Evolutionary conservation across 164 flowering plant species (phyloP), one percentile per base, ranked within the genome.

Genomic region (Nymphaea colorata): DNA sequence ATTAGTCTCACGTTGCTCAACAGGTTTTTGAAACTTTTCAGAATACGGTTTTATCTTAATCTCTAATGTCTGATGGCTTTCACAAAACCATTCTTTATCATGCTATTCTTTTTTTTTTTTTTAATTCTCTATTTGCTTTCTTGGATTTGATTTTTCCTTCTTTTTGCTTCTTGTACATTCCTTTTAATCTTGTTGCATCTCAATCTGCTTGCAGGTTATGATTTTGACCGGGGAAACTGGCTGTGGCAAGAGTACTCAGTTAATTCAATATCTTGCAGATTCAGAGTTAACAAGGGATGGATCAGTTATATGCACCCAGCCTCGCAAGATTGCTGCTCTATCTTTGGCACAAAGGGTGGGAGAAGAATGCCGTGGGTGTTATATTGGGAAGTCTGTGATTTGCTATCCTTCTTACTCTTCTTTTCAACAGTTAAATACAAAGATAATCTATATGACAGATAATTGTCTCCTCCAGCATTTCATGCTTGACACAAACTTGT

Each of bases 201-300:
- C 11, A 16, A 5, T 61, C 63, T 61, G 25, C 63, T 61, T 45
- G 66, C 86, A 93, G 99, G 78, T 85, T 59, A 79, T 80, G 76
- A 88, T 95, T 5, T 82, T 95, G 81, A 76, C 90, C 66, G 99
- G 99, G 66, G 98, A 95, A 77, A 95, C 99, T 71, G 99, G 99
- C 69, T 95, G 97, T 2, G 99, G 99, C 25, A 95, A 95, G 79
- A 95, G 99, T 72, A 92, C 99, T 8, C 99, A 95, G 76, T 71
- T 95, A 78, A 90, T 83, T 71, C 99, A 95, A 71, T 95, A 79
- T 78, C 90, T 95, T 76, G 89, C 83, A 71, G 99, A 95, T 79
- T 85, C 93, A 15, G 93, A 85, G 64, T 62, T 84, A 18, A 81
- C 76, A 70, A 77, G 74, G 53, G 25, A 73, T 68, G 82, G 75